phyloP scores from a whole-genome alignment of 257 asterid genomes.

The Solanum boliviense region DNA sequence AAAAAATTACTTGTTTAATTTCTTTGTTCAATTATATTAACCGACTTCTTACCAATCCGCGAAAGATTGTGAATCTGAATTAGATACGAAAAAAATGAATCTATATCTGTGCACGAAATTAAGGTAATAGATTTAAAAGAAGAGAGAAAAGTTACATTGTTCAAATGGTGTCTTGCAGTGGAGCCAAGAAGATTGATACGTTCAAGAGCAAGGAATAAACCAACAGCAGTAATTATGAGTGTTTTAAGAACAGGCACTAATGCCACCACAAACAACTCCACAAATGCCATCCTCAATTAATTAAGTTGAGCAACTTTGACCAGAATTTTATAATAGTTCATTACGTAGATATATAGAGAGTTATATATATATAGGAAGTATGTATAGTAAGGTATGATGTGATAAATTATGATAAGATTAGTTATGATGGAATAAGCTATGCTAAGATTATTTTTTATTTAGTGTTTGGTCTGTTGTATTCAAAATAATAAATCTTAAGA shows the following conservation, averaged over 20 bases:
- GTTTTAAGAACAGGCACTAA: constrained; percentile 26
- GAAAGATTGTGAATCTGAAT: not conserved
- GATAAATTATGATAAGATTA: no score
- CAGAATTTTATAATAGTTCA: no score
- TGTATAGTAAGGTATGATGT: not conserved
- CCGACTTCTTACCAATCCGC: not conserved
- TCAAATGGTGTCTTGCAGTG: constrained; percentile 17
- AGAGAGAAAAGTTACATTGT: constrained; percentile 6
- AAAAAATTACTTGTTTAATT: not conserved
- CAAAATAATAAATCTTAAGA: no score
- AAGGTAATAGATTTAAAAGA: not conserved
- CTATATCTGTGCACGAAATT: not conserved
- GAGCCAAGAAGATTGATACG: constrained; percentile 13
- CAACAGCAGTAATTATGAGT: constrained; percentile 13
- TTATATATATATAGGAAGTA: no score
- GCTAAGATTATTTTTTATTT: no score
- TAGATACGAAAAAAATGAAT: not conserved
- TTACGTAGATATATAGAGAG: not conserved
- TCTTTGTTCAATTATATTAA: not conserved
- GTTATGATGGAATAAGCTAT: no score
- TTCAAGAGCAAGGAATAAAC: constrained; percentile 20
- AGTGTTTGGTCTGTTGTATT: no score
- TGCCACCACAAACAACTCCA: constrained; percentile 20
- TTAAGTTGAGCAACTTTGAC: not conserved
- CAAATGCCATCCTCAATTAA: constrained; percentile 5